A percentile compares a stretch with the other conserved stretches of the same genome.
Conservation (phyloP, 106 monocot species). For the Phalaenopsis aphrodite region DNA sequence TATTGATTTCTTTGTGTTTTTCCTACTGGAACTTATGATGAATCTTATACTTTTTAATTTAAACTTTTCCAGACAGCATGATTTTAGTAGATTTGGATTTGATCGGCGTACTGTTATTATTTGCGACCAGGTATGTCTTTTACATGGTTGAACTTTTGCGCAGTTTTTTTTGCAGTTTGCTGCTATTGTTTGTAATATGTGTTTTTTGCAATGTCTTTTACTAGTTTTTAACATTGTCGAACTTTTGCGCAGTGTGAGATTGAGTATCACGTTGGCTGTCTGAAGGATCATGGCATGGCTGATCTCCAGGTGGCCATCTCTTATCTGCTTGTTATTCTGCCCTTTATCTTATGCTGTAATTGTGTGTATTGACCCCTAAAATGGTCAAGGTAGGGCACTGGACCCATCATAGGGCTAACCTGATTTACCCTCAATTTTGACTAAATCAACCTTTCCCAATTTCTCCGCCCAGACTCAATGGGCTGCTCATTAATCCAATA, state of each 20-base stretch:
- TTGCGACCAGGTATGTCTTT: constrained; percentile 57
- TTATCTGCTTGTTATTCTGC: neutral
- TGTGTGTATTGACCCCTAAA: neutral
- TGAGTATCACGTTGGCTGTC: constrained; percentile 93
- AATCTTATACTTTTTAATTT: neutral
- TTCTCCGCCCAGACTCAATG: neutral
- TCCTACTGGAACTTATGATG: neutral
- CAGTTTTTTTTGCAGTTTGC: neutral
- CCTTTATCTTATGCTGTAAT: constrained; percentile 4
- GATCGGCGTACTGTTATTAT: constrained; percentile 55
- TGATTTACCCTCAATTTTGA: neutral
- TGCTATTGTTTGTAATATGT: neutral
- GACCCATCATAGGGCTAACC: neutral
- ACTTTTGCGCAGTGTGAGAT: constrained; percentile 66
- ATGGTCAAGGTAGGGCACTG: neutral
- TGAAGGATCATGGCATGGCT: constrained; percentile 77
- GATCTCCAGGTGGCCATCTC: constrained; percentile 55
- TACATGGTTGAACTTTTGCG: neutral
- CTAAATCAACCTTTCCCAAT: neutral
- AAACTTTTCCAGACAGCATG: constrained; percentile 45
- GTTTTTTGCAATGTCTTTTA: neutral
- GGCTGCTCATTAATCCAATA: neutral
- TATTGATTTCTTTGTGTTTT: neutral
- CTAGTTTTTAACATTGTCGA: neutral
- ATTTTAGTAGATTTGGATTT: constrained; percentile 57